Percentiles rank a stretch among this genome's conserved stretches.
Conservation (phyloP, 345 rosid species). For the Heritiera fomes region DNA sequence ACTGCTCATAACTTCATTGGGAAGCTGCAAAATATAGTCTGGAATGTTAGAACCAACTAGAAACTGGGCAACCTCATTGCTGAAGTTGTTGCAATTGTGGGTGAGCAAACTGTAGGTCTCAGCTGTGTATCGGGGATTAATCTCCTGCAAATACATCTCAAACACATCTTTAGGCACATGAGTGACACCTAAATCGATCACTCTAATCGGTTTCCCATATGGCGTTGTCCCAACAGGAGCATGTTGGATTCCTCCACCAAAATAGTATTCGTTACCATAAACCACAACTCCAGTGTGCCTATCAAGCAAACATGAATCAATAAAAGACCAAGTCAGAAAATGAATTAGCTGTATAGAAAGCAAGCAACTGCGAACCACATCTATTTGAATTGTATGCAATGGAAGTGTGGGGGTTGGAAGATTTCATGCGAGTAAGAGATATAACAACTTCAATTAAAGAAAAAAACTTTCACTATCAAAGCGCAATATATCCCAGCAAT, state of each 20-base stretch:
- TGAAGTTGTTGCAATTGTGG: constrained; percentile 95
- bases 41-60: constrained; percentile 81
- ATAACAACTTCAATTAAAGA: background rate
- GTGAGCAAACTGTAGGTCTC: constrained; percentile 76
- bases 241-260: constrained; percentile 91
- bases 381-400: background rate
- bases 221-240: constrained; percentile 65
- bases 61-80: constrained; percentile 89
- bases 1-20: constrained; percentile 83
- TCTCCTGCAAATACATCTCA: constrained; percentile 82
- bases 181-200: constrained; percentile 71
- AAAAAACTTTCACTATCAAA: background rate
- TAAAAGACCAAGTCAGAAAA: background rate
- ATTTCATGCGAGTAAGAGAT: background rate
- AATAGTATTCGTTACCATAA: constrained; percentile 79
- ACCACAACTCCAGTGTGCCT: constrained; percentile 97
- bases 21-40: constrained; percentile 82
- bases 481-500: background rate
- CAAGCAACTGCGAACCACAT: background rate
- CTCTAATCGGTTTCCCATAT: constrained; percentile 73
- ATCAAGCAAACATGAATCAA: constrained; percentile 17
- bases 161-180: constrained; percentile 89
- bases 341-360: too few relatives aligned
- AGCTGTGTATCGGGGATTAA: constrained; percentile 81
- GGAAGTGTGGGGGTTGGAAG: background rate